phyloP scores from a whole-genome alignment of 2,329 filamentous ascomycete species.

The Exophiala phaeomuriformis region DNA sequence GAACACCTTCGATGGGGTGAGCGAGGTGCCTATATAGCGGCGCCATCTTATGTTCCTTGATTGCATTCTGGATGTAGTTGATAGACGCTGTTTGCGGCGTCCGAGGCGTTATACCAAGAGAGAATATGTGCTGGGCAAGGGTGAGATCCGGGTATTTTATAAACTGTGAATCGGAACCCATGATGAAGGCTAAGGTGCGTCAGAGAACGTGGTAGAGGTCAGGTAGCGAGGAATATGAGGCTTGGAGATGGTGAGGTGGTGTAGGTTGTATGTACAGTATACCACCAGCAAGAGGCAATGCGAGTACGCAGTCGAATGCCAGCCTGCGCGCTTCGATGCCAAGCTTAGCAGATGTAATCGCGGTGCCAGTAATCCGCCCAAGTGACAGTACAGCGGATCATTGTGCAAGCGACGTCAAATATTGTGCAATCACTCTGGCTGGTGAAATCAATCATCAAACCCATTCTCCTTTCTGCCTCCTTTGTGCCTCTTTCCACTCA shows the following conservation, averaged over 20 bases:
- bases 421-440: too few species aligned
- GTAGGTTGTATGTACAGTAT: neutral
- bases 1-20: conserved; percentile 63
- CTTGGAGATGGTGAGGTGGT: neutral
- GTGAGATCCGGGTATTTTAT: conserved; percentile 57
- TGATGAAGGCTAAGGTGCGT: conserved; percentile 29
- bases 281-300: neutral
- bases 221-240: neutral
- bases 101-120: conserved; percentile 55
- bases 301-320: neutral
- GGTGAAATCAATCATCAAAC: too few species aligned
- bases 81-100: conserved; percentile 48
- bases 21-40: conserved; percentile 59
- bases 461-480: too few species aligned
- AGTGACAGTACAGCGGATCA: neutral
- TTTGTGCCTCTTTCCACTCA: too few species aligned
- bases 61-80: conserved; percentile 56
- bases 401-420: neutral
- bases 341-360: neutral
- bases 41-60: conserved; percentile 59
- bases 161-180: conserved; percentile 58
- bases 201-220: neutral
- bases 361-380: neutral
- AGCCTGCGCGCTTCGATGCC: neutral
- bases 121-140: conserved; percentile 61